Percentiles rank a stretch among this genome's conserved stretches.
Evolutionary conservation across 2,329 filamentous ascomycete genomes (phyloP).

Genomic region (Ceratocystis eucalypticola): DNA sequence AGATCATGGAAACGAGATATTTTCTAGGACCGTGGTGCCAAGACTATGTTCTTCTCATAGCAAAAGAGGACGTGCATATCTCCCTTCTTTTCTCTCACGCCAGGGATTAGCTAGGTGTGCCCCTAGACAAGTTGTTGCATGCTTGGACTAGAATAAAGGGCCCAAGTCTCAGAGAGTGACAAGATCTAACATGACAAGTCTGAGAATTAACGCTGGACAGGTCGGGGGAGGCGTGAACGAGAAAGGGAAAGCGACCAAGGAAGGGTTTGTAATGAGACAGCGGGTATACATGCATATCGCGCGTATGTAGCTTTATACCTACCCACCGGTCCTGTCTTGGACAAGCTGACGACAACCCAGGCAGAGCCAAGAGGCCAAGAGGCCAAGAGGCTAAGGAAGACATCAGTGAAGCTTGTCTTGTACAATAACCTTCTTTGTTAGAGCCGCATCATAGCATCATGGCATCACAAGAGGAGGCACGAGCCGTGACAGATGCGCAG

Average conservation of each 20-base stretch:
- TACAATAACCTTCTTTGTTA: not conserved
- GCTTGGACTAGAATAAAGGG: not conserved
- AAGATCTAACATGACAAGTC: constrained; percentile 1
- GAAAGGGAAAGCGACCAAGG: not conserved
- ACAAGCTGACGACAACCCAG: not conserved
- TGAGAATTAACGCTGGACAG: not conserved
- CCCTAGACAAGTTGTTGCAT: not conserved
- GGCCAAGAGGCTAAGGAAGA: not conserved
- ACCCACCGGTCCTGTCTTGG: not conserved
- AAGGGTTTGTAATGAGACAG: not conserved
- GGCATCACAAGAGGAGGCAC: not conserved
- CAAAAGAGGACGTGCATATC: not conserved
- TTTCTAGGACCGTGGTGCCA: not conserved
- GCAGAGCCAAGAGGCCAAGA: not conserved
- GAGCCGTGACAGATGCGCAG: not conserved
- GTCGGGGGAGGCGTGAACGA: not conserved
- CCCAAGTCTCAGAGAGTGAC: not conserved
- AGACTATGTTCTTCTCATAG: not conserved
- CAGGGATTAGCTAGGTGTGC: not conserved
- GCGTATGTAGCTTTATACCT: not conserved
- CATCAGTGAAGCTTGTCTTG: not conserved
- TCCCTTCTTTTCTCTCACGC: not conserved
- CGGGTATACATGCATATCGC: not conserved
- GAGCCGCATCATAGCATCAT: not conserved
- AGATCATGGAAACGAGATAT: not conserved